These are phyloP conservation scores for Podosphaera xanthii DNA, from an alignment of 2,329 filamentous ascomycete genomes.

Conservation along the genomic window DNA sequence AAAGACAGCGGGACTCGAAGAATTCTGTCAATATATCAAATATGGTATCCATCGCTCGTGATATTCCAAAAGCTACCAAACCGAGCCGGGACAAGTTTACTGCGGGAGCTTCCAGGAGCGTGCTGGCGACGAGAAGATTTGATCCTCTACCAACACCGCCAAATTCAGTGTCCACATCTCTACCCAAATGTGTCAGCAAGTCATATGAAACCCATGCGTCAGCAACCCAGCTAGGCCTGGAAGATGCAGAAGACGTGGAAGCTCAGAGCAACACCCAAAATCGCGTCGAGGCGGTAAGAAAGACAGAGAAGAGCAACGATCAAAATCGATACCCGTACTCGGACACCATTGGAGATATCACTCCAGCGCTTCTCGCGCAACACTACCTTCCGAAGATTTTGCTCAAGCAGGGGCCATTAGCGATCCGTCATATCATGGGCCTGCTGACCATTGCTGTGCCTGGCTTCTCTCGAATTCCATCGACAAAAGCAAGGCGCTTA, in stretches of 20 bases:
- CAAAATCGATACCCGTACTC: conserved; percentile 18
- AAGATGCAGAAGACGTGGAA: conserved; percentile 53
- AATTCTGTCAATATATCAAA: conserved; percentile 30
- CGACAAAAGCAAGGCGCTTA: conserved; percentile 70
- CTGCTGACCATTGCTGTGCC: conserved; percentile 84
- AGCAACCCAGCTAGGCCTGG: conserved; percentile 22
- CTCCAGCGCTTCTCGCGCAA: conserved; percentile 63
- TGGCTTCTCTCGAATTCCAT: conserved; percentile 72
- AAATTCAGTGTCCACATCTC: conserved; percentile 77
- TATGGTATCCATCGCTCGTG: conserved; percentile 39
- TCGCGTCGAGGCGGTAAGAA: conserved; percentile 18
- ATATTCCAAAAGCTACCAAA: conserved; percentile 35
- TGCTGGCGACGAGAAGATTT: conserved; percentile 26
- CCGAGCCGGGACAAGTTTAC: conserved; percentile 44
- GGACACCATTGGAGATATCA: conserved; percentile 66
- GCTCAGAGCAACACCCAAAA: conserved; percentile 72
- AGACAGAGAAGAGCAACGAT: conserved; percentile 5
- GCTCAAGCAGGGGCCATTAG: conserved; percentile 68
- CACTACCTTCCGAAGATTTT: conserved; percentile 80
- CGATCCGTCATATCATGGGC: conserved; percentile 87
- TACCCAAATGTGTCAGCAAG: conserved; percentile 62
- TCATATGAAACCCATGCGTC: conserved; percentile 25
- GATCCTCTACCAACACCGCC: conserved; percentile 68
- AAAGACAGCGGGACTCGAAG: no score
- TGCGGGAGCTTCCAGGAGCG: conserved; percentile 46